phyloP scores from a whole-genome alignment of 169 alveolate species.

The Plasmodium chabaudi region DNA sequence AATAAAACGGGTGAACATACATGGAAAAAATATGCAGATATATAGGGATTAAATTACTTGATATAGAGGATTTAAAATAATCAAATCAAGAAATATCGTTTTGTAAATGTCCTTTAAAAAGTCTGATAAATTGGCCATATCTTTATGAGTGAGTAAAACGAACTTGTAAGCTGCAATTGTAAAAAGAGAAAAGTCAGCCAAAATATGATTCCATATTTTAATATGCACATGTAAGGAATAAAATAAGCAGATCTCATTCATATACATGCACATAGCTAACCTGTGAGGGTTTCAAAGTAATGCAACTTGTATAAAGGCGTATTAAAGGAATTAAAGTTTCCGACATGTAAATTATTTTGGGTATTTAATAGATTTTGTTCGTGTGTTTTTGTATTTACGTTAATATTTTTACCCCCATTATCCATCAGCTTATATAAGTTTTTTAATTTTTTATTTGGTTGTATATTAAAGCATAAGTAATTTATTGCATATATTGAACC shows the following conservation, averaged over 20 bases:
- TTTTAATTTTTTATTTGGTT: conserved; percentile 70
- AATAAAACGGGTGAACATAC: background rate
- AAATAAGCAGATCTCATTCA: too few species aligned
- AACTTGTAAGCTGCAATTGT: conserved; percentile 55
- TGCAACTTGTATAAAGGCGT: conserved; percentile 70
- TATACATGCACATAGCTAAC: too few species aligned
- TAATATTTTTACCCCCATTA: conserved; percentile 34
- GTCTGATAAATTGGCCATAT: conserved; percentile 46
- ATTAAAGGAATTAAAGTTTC: conserved; percentile 58
- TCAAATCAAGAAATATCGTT: conserved; percentile 51
- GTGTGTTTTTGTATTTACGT: conserved; percentile 19
- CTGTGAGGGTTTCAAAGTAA: conserved; percentile 68
- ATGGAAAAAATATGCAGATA: background rate
- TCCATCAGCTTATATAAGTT: conserved; percentile 37
- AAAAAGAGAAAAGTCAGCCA: background rate
- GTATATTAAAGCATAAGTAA: conserved; percentile 70
- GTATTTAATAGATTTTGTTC: conserved; percentile 32
- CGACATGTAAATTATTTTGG: conserved; percentile 56
- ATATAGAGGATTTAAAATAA: conserved; percentile 62
- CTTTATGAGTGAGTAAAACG: conserved; percentile 57
- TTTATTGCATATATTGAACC: conserved; percentile 74
- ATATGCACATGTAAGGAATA: background rate
- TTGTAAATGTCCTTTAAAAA: conserved; percentile 64
- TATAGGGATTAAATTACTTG: conserved; percentile 2
- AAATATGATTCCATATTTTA: background rate